Conservation (phyloP, 2,329 filamentous ascomycete species). For the Fusarium dlaminii region DNA sequence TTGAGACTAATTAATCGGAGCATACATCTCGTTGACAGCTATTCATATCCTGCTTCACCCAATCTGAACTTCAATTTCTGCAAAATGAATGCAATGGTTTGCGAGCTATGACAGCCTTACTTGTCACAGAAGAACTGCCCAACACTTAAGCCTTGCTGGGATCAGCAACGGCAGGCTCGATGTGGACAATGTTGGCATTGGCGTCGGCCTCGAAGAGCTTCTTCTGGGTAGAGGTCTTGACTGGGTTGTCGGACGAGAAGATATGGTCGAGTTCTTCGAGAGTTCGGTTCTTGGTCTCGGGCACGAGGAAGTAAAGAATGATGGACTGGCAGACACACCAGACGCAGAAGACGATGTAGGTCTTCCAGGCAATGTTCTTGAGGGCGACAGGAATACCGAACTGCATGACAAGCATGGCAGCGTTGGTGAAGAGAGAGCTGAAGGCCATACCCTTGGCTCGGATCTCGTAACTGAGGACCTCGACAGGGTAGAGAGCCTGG, state of each 20-base stretch:
- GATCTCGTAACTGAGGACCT: constrained; percentile 63
- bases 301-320: constrained; percentile 60
- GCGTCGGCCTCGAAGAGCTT: constrained; percentile 34
- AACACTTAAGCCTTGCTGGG: not conserved
- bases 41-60: not conserved
- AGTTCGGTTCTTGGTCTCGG: constrained; percentile 60
- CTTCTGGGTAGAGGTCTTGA: constrained; percentile 34
- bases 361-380: constrained; percentile 61
- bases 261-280: constrained; percentile 40
- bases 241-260: constrained; percentile 32
- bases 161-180: constrained; percentile 8
- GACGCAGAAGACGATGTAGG: constrained; percentile 61
- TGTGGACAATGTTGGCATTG: constrained; percentile 30
- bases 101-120: not conserved
- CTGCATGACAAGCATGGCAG: constrained; percentile 50
- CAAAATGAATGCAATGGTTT: not conserved
- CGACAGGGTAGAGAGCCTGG: constrained; percentile 60
- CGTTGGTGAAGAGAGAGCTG: constrained; percentile 55
- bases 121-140: not conserved
- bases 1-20: not conserved
- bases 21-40: not conserved
- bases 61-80: not conserved
- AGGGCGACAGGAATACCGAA: constrained; percentile 58
- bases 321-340: constrained; percentile 54
- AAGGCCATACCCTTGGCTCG: constrained; percentile 66